Base-by-base conservation (phyloP, 352 stramenopile genomes). In the Elongisporangium anandrum region DNA sequence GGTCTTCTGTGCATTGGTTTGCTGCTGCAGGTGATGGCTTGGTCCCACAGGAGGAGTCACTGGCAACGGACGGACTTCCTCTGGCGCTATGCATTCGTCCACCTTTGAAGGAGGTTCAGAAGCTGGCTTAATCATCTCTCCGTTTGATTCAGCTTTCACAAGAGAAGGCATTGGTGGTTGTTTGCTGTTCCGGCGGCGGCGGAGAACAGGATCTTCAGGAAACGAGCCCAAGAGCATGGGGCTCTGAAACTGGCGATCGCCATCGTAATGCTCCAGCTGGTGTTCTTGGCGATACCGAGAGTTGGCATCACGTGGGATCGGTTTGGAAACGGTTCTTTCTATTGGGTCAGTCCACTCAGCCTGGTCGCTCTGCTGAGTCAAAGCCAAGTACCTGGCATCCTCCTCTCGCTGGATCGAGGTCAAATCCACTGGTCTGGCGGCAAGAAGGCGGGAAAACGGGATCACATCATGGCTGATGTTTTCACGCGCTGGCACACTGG, bases 231-330 rank as follows among this genome's bases (percentile, higher is more conserved):
- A 5, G 21, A 79, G 59, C 22, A 56, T 70, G 54, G 68, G 61
- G 21, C 52, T 54, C 19, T 54, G 53, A 2, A 72, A 24, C 12
- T 61, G 59, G 7, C 52, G 61, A 9, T 70, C 45, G 4, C 79
- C 62, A 19, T 75, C 49, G 47, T 87, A 87, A 59, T 73, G 75
- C 56, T 87, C 77, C n/a, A 68, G 51, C 19, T 54, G 50, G 52
- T 83, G 72, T 6, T 69, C 55, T 38, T 49, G 23, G 19, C 56
- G 50, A 49, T 82, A 87, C 5, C 23, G 49, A 19, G 22, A 16
- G 29, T 83, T 75, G 3, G 62, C 16, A 3, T 58, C 50, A 4
- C 13, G 4, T 15, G 9, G 29, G 9, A 41, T 4, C 29, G 29
- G 4, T 13, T 41, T 41, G 29, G 29, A 13, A 15, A 41, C 9